Evolutionary conservation across 2,329 filamentous ascomycete genomes (phyloP), one percentile per base, ranked within the genome.

Genomic region (Camptophora hylomeconis): DNA sequence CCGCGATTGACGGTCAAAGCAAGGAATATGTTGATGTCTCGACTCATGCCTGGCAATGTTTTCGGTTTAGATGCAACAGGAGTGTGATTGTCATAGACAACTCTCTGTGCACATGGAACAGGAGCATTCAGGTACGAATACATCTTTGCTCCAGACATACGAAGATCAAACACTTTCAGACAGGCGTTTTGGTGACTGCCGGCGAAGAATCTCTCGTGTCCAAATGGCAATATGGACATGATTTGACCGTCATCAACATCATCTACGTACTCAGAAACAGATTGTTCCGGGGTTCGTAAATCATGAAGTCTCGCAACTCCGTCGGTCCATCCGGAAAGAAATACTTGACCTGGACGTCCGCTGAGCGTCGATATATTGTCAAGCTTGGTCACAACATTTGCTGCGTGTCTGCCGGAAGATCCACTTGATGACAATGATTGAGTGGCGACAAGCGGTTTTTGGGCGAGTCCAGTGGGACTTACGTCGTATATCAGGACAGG

Each of bases 101-200:
- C 17, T 28, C 24, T 16, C 20, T 28, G 22, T 31, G 20, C n/a
- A n/a, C n/a, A n/a, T 22, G 21, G 17, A 25, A 7, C 26, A 18
- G 11, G 24, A 12, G 40, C 34, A 14, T 34, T 29, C 6, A 35
- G 32, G 27, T 45, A 40, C 11, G 38, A 48, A 34, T 63, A 63
- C 1, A 50, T 39, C 22, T 53, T 49, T 2, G 53, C 55, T 17
- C 58, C 56, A 1, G 54, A 41, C 42, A 72, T 55, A 14, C 72
- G 67, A 23, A 77, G 45, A 40, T 78, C 72, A 39, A 73, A 77
- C 4, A 75, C 53, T 40, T 75, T 75, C 24, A 77, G 50, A 28
- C 74, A 56, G 24, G 61, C 65, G 46, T 75, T 67, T 26, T 64
- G 58, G 3, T 64, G 63, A 2, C 63, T 61, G 14, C 72, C 72